These are phyloP conservation scores for Symbiotaphrina buchneri DNA, from an alignment of 495 filamentous ascomycete species.

Conservation along the genomic window DNA sequence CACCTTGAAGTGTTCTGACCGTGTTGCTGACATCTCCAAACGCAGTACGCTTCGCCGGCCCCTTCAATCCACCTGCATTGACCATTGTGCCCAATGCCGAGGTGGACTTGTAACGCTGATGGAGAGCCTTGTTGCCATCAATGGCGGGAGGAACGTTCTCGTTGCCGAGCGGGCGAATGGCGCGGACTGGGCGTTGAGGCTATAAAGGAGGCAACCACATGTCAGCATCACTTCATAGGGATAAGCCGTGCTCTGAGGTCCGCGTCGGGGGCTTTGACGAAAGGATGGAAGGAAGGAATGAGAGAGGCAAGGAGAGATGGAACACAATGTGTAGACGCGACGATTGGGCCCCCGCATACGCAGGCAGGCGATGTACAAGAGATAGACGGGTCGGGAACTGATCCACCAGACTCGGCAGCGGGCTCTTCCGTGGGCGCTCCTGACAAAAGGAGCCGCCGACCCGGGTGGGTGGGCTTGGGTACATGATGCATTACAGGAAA, in stretches of 20 bases:
- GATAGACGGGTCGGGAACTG: too few relatives aligned
- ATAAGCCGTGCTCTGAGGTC: too few relatives aligned
- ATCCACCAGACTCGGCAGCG: too few relatives aligned
- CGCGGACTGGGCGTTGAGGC: conserved; percentile 49
- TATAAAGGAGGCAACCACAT: conserved; percentile 15
- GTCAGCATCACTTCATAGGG: conserved; percentile 7
- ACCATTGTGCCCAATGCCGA: conserved; percentile 33
- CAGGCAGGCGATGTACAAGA: too few relatives aligned
- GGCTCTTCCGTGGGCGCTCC: too few relatives aligned
- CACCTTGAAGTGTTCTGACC: conserved; percentile 23
- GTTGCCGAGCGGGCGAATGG: conserved; percentile 35
- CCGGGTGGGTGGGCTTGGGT: too few relatives aligned
- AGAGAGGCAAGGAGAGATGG: conserved; percentile 3
- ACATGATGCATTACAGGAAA: too few relatives aligned
- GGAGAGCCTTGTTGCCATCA: conserved; percentile 33
- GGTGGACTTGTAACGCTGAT: conserved; percentile 66
- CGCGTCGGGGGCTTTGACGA: too few relatives aligned
- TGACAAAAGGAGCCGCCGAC: too few relatives aligned
- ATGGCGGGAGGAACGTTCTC: conserved; percentile 42
- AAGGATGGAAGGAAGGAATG: conserved; percentile 1
- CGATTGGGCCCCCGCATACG: too few relatives aligned
- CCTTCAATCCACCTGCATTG: conserved; percentile 32
- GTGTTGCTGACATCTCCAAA: conserved; percentile 70
- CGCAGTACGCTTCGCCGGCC: conserved; percentile 46
- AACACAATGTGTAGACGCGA: too few relatives aligned